phyloP scores from a whole-genome alignment of 2,329 filamentous ascomycete species.

The Cladorrhinum sp. region DNA sequence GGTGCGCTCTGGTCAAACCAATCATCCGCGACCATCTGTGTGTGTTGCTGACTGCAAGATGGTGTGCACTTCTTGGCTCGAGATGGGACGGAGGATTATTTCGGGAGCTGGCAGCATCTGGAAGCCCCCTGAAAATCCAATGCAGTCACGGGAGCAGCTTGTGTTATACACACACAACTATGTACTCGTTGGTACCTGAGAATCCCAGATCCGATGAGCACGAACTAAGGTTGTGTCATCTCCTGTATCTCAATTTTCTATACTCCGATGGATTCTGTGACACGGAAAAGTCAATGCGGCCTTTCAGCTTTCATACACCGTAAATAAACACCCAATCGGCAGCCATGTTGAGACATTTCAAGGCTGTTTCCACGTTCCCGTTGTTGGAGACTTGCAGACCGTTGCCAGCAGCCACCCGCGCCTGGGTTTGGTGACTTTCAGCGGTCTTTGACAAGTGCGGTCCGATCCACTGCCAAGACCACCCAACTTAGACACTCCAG shows the following conservation, averaged over 20 bases:
- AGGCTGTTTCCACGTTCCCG: neutral
- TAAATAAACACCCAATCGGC: too few relatives aligned
- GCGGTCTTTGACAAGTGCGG: neutral
- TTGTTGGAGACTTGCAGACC: neutral
- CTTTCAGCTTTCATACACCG: too few relatives aligned
- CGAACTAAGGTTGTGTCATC: too few relatives aligned
- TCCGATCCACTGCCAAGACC: constrained; percentile 2
- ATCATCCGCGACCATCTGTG: constrained; percentile 2
- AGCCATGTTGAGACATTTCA: neutral
- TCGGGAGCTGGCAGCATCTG: neutral
- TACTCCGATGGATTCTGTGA: neutral
- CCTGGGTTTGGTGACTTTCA: neutral
- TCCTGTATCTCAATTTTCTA: too few relatives aligned
- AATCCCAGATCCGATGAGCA: too few relatives aligned
- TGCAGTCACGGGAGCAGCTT: neutral
- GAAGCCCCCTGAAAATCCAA: neutral
- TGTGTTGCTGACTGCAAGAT: neutral
- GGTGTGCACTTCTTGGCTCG: neutral
- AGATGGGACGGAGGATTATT: neutral
- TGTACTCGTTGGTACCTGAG: too few relatives aligned
- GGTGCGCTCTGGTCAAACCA: neutral
- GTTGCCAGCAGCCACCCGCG: neutral
- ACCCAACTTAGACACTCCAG: neutral
- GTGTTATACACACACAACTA: neutral
- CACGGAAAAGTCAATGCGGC: too few relatives aligned